Base-by-base conservation (phyloP, 2,329 filamentous ascomycete species). In the Talaromyces sp. region DNA sequence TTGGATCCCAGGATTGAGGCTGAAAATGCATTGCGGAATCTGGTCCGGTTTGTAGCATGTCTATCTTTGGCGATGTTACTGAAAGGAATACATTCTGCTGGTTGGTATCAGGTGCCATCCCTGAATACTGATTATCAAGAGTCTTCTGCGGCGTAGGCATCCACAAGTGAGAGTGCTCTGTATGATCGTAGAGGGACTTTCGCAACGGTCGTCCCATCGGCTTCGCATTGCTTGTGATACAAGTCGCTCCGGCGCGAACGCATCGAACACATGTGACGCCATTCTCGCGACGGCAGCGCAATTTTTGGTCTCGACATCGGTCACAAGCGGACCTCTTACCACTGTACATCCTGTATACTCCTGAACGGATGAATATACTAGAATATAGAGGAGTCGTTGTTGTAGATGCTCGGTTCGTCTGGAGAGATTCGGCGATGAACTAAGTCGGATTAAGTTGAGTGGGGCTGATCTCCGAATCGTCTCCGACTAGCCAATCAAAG, bases 241-340 rank as follows among this genome's bases (percentile, higher is more conserved):
- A 63, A 8, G 19, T n/a, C n/a, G 41, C 41, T 9, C 54, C 43
- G 43, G 61, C 61, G 22, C 52, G 50, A 35, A 16, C n/a, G 24
- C 61, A 63, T 39, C 61, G 50, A 13, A 63, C n/a, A 35, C 61
- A 63, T 24, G 39, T 13, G 7, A 24, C 24, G n/a, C 37, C 50
- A 27, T 62, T 45, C 31, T 62, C 47, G n/a, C 60, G 48, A 10
- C 50, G 60, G 31, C 60, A 62, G 24, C 60, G 16, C 37, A 62
- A 6, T 37, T 62, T 62, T 48, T 62, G 60, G 24, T 52, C 31
- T 14, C 39, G 48, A 39, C 60, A 62, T 7, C 60, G 37, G 27
- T 62, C 60, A 45, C 60, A 62, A 24, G 60, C 60, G 24, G 47
- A 62, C 11, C 60, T 31, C 47, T 41, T 62, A 3, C 11, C 43